Evolutionary conservation across 352 stramenopile species (phyloP), one percentile per base, ranked within the genome.

Genomic region (Phytophthora ohioensis): DNA sequence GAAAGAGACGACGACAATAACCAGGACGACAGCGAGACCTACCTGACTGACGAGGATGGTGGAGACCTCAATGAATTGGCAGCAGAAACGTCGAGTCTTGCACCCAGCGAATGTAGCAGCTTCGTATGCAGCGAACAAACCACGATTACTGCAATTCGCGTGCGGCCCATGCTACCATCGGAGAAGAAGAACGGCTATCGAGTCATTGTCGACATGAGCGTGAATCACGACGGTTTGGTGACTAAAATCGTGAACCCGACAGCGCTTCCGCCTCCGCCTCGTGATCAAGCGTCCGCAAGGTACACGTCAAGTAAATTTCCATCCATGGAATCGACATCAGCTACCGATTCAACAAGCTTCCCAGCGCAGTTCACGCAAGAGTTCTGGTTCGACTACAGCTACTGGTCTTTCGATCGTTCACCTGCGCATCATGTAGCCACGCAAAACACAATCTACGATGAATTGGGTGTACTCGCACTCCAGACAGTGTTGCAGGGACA

Each of bases 371-470:
- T 88, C 51, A 90, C 76, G 5, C 84, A 93, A 55, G 78, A 91
- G 57, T 93, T 93, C 47, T 67, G 75, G 35, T 93, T 91, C 36
- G 83, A 95, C 61, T 73, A 84, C 58, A 90, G 66, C 32, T 93
- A 88, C 48, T 93, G 88, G 88, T 91, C 86, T n/a, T 89, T 81
- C 31, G 78, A 87, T 58, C 73, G 71, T 35, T 70, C 71, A 0
- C 43, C 65, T 8, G 71, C 42, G 1, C 75, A 67, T 1, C 54
- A 73, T n/a, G 64, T 76, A 38, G 83, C 85, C 7, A 82, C 72
- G 3, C 86, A 95, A 54, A 73, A 60, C 17, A 66, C 52, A 11
- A 75, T 95, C 6, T 94, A 91, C 55, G 79, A 91, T 17, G 62
- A 82, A 13, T 61, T 95, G 0, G 87, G 87, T 0, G 68, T 74